phyloP scores from a whole-genome alignment of 2,329 filamentous ascomycete species.

The Plenodomus tracheiphilus region DNA sequence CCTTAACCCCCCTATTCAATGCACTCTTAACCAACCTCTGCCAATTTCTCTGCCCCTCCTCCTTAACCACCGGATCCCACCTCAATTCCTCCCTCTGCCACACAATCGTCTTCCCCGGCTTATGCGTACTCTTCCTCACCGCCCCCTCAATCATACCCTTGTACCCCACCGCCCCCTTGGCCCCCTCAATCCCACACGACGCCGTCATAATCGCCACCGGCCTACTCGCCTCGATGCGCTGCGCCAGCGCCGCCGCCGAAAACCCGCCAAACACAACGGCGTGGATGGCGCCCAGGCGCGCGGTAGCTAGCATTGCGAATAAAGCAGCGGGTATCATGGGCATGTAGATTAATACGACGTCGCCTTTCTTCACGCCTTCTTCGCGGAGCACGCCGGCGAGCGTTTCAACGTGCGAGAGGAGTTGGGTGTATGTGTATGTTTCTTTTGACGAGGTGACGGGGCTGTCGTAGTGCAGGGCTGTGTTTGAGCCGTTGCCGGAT shows the following conservation, averaged over 20 bases:
- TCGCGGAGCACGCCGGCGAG: constrained; percentile 81
- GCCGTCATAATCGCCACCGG: constrained; percentile 81
- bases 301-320: constrained; percentile 82
- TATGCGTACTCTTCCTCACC: constrained; percentile 66
- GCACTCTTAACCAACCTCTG: constrained; percentile 74
- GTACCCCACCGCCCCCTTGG: constrained; percentile 79
- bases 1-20: constrained; percentile 66
- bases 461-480: constrained; percentile 85
- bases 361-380: constrained; percentile 78
- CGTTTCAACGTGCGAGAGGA: constrained; percentile 79
- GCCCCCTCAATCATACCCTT: constrained; percentile 74
- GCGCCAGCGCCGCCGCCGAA: constrained; percentile 76
- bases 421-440: constrained; percentile 71
- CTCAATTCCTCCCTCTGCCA: constrained; percentile 80
- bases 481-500: constrained; percentile 68
- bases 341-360: constrained; percentile 94
- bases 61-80: constrained; percentile 71
- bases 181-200: constrained; percentile 88
- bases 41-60: constrained; percentile 77
- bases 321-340: constrained; percentile 91
- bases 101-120: constrained; percentile 73
- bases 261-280: constrained; percentile 94
- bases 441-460: constrained; percentile 76
- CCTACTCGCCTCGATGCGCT: constrained; percentile 81
- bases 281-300: constrained; percentile 83